A percentile compares a stretch with the other conserved stretches of the same genome.
Evolutionary conservation across 495 filamentous ascomycete genomes (phyloP).

Genomic region (Viridothelium virens): DNA sequence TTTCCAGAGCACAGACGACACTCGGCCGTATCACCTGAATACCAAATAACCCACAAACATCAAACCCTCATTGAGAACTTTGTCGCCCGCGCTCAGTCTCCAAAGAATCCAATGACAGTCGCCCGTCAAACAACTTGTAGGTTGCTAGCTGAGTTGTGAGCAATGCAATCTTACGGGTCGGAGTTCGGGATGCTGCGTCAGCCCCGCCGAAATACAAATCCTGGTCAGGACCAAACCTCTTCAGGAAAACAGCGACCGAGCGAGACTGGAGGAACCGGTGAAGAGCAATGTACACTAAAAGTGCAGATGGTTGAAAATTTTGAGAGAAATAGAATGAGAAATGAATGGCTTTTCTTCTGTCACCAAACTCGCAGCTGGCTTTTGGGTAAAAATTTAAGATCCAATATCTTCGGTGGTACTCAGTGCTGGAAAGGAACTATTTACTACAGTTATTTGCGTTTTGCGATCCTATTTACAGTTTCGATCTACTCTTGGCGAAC

Average conservation of each 20-base stretch:
- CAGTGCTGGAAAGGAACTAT: too few species aligned
- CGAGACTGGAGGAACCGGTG: too few species aligned
- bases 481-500: slow-evolving; percentile 16
- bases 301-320: too few species aligned
- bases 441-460: neutral
- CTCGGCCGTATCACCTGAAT: too few species aligned
- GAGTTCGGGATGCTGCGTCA: neutral
- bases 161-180: neutral
- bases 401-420: too few species aligned
- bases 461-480: neutral
- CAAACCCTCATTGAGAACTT: neutral
- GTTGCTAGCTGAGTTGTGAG: neutral
- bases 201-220: neutral
- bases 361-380: too few species aligned
- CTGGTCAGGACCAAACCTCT: neutral
- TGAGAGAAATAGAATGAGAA: too few species aligned
- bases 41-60: neutral
- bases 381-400: too few species aligned
- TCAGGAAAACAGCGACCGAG: too few species aligned
- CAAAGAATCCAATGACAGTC: neutral
- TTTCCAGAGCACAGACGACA: neutral
- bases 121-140: neutral
- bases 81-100: neutral
- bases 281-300: too few species aligned
- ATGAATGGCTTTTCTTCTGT: too few species aligned